phyloP scores from a whole-genome alignment of 306 rosid species.

The Vicia sativa region DNA sequence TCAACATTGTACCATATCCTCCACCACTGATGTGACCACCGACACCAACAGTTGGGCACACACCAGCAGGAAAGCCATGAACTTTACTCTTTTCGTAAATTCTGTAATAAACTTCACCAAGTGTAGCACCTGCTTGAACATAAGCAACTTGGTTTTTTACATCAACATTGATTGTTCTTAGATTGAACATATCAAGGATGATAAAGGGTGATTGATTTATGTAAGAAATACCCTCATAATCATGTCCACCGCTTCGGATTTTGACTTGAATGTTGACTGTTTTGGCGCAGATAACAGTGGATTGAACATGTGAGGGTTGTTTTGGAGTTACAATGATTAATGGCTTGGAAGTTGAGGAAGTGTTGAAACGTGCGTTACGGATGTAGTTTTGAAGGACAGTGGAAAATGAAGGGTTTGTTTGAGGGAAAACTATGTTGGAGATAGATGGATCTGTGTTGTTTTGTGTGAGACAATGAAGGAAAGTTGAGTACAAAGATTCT shows the following conservation, averaged over 20 bases:
- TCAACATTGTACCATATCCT: slow-evolving; percentile 44
- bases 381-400: slow-evolving; percentile 44
- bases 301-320: slow-evolving; percentile 38
- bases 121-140: slow-evolving; percentile 42
- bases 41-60: slow-evolving; percentile 51
- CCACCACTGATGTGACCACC: slow-evolving; percentile 52
- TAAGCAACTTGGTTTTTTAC: slow-evolving; percentile 1
- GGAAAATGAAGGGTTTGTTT: slow-evolving; percentile 38
- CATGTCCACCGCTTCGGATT: slow-evolving; percentile 53
- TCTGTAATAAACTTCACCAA: slow-evolving; percentile 47
- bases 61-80: slow-evolving; percentile 50
- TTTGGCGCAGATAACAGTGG: slow-evolving; percentile 38
- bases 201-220: slow-evolving; percentile 31
- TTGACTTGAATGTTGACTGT: slow-evolving; percentile 8
- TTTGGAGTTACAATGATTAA: slow-evolving; percentile 38
- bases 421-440: slow-evolving; percentile 3
- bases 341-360: slow-evolving; percentile 37
- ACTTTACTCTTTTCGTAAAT: slow-evolving; percentile 46
- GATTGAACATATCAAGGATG: slow-evolving; percentile 42
- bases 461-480: slow-evolving; percentile 34
- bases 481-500: background rate
- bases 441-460: slow-evolving; percentile 27
- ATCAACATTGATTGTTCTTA: slow-evolving; percentile 37
- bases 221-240: slow-evolving; percentile 49
- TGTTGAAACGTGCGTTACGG: slow-evolving; percentile 52